phyloP scores from a whole-genome alignment of 805 yeast species.

The Starmerella khaoyaiensis region DNA sequence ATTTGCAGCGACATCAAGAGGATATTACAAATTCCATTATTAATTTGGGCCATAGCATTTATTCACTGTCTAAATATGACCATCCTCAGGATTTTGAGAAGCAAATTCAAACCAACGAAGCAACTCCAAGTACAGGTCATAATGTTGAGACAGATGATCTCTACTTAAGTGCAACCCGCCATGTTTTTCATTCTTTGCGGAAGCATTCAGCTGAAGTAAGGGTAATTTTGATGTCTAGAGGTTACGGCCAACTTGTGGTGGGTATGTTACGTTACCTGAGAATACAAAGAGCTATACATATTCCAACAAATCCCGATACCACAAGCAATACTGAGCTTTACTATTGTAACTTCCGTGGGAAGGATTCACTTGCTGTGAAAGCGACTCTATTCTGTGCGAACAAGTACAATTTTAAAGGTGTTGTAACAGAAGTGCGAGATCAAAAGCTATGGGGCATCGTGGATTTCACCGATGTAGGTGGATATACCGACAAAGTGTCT shows the following conservation, averaged over 20 bases:
- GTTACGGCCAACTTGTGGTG: conserved; percentile 2
- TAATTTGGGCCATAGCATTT: no score
- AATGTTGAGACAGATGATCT: neutral
- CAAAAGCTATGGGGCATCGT: neutral
- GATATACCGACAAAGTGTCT: conserved; percentile 3
- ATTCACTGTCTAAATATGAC: no score
- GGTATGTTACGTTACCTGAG: conserved; percentile 5
- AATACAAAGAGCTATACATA: neutral
- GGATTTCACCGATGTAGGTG: conserved; percentile 5
- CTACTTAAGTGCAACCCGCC: conserved; percentile 3
- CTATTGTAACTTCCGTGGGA: conserved; percentile 1
- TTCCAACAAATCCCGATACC: no score
- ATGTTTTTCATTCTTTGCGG: conserved; percentile 7
- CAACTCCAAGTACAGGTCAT: no score
- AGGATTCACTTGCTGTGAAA: neutral
- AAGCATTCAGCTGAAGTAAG: conserved; percentile 8
- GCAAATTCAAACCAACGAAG: no score
- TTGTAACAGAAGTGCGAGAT: neutral
- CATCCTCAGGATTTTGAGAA: no score
- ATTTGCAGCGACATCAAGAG: conserved; percentile 1
- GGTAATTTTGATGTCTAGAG: conserved; percentile 6
- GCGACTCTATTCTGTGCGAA: neutral
- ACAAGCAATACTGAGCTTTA: no score
- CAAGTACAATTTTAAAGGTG: neutral
- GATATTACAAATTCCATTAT: neutral